Evolutionary conservation across 2,329 filamentous ascomycete genomes (phyloP).

Genomic region (Fusarium penzigii): DNA sequence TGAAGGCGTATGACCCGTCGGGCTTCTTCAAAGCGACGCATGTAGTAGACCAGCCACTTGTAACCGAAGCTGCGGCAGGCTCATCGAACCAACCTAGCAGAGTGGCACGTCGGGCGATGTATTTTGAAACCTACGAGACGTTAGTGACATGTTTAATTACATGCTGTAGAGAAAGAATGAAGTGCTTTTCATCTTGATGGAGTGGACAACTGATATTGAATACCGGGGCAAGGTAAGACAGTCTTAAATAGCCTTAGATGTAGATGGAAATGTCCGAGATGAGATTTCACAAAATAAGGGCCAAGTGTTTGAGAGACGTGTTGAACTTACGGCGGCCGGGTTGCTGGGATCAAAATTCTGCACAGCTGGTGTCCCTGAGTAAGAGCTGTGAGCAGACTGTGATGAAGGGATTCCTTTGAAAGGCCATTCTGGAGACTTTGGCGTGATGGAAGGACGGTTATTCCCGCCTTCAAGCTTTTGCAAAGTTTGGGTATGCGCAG

Average conservation of each 20-base stretch:
- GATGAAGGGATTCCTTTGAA: slow-evolving; percentile 10
- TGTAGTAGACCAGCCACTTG: slow-evolving; percentile 27
- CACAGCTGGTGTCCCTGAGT: slow-evolving; percentile 23
- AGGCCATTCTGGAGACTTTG: slow-evolving; percentile 6
- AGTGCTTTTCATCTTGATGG: too few relatives aligned
- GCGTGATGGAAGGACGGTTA: not conserved
- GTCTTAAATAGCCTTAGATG: too few relatives aligned
- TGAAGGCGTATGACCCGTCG: slow-evolving; percentile 20
- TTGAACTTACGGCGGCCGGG: slow-evolving; percentile 18
- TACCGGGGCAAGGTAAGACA: too few relatives aligned
- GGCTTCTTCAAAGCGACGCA: slow-evolving; percentile 27
- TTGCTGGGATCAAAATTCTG: slow-evolving; percentile 18
- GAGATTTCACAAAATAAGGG: too few relatives aligned
- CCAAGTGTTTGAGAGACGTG: too few relatives aligned
- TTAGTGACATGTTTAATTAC: slow-evolving; percentile 3
- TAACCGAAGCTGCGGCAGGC: slow-evolving; percentile 17
- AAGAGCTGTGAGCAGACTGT: slow-evolving; percentile 23
- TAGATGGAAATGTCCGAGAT: too few relatives aligned
- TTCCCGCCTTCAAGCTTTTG: slow-evolving; percentile 21
- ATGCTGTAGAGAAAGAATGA: not conserved
- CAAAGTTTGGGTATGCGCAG: slow-evolving; percentile 16
- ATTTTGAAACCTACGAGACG: slow-evolving; percentile 22
- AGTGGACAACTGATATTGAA: too few relatives aligned
- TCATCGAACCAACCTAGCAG: slow-evolving; percentile 31
- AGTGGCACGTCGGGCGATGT: slow-evolving; percentile 28